These are phyloP conservation scores for Sonneratia caseolaris DNA, from an alignment of 345 rosid genomes.

Conservation along the genomic window DNA sequence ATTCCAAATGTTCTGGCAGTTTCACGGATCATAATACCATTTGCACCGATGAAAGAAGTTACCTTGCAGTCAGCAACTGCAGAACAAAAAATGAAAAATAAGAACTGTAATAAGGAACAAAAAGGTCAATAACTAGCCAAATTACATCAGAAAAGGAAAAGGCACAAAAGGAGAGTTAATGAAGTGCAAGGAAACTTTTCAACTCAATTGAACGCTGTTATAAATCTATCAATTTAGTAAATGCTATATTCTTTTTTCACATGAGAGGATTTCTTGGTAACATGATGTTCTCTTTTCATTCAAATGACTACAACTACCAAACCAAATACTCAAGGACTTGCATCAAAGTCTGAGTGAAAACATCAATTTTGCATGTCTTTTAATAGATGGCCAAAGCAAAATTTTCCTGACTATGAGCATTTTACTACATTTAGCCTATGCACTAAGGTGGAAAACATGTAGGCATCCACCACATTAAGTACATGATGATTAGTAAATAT, in stretches of 20 bases:
- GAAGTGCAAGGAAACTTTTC: not conserved
- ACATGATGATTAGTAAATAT: not conserved
- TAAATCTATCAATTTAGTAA: not conserved
- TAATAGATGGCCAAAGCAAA: not conserved
- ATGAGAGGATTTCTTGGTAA: not conserved
- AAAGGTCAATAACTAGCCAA: not conserved
- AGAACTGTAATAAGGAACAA: not conserved
- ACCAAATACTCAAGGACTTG: not conserved
- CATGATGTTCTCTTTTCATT: not conserved
- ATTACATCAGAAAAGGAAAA: not conserved
- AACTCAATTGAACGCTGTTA: not conserved
- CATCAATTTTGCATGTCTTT: not conserved
- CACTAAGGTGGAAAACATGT: not conserved
- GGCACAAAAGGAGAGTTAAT: not conserved
- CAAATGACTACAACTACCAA: not conserved
- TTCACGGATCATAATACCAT: slow-evolving; percentile 84
- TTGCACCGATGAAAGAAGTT: slow-evolving; percentile 48
- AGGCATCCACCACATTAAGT: not conserved
- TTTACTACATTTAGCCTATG: not conserved
- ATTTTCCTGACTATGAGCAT: not conserved
- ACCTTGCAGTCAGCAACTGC: slow-evolving; percentile 71
- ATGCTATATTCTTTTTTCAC: not conserved
- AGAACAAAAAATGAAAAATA: slow-evolving; percentile 8
- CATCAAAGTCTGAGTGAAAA: not conserved
- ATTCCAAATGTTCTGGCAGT: slow-evolving; percentile 84